Evolutionary conservation across 1,139 yeast genomes (phyloP), one percentile per base, ranked within the genome.

Genomic region (Magnusiomyces fungicola): DNA sequence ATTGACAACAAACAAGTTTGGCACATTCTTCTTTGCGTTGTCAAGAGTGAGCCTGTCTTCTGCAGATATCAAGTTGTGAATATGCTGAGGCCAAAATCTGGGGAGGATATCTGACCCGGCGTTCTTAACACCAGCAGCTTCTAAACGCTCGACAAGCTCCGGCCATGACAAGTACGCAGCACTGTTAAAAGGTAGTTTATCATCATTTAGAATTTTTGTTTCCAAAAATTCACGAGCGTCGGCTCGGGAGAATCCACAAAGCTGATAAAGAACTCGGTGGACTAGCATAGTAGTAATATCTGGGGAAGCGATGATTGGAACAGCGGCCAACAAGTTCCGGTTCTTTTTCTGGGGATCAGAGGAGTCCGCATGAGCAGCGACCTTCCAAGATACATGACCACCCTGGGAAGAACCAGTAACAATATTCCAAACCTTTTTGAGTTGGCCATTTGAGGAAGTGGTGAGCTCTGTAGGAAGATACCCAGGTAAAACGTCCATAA

Each of bases 391-490:
- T 10, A 74, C 66, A 61, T 81, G 85, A 0, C 79, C 88, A 1
- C 88, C 87, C 54, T 80, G 67, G 0, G 86, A 80, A 46, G 71
- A 71, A 2, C 88, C 88, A 30, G 74, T 61, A 24, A 78, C 62
- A 29, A 74, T 67, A 56, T 72, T 73, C 45, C 60, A 59, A 53
- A 62, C 67, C 19, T 34, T 21, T 34, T 32, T 24, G 10, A 7
- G 40, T 12, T 30, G 18, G 24, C 4, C 36, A 18, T 7, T 18
- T 5, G 12, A n/a, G 7, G 45, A 12, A 12, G 38, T 51, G 3
- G 49, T 49, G 3, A 53, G 49, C 7, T n/a, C 36, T 5, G 3
- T 64, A 1, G 67, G 66, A 43, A 78, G 66, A 53, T 71, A 70
- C 24, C 66, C 55, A 1, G 82, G 83, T 18, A 80, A 61, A 55